phyloP scores from a whole-genome alignment of 495 filamentous ascomycete genomes.

The Penicillium cinerascens region DNA sequence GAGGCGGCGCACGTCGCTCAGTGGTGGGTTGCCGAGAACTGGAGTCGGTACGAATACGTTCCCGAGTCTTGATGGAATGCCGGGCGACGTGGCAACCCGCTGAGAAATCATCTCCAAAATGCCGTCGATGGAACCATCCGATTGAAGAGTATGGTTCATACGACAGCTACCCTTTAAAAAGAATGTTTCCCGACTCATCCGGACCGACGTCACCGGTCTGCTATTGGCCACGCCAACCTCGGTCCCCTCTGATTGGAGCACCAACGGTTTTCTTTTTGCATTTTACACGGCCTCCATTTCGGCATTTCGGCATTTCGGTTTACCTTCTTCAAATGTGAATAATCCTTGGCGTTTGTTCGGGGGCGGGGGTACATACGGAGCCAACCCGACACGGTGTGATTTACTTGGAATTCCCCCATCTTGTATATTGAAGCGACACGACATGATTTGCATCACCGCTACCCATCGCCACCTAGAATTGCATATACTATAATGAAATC shows the following conservation, averaged over 20 bases:
- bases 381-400: neutral
- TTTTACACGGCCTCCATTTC: no score
- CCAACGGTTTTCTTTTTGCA: no score
- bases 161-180: neutral
- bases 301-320: no score
- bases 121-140: neutral
- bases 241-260: neutral
- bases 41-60: slow-evolving; percentile 32
- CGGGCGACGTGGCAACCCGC: neutral
- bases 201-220: neutral
- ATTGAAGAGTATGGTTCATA: neutral
- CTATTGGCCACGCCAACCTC: neutral
- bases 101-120: neutral
- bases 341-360: no score
- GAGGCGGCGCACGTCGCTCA: slow-evolving; percentile 35
- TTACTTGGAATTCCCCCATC: neutral
- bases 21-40: slow-evolving; percentile 38
- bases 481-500: neutral
- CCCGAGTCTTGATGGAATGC: slow-evolving; percentile 1
- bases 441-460: neutral
- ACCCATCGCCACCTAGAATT: neutral
- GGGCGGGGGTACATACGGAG: neutral
- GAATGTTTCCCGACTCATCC: no score
- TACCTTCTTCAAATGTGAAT: no score
- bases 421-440: neutral